Base-by-base conservation (phyloP, 768 basidiomycete species). In the Boletus subcaerulescens region DNA sequence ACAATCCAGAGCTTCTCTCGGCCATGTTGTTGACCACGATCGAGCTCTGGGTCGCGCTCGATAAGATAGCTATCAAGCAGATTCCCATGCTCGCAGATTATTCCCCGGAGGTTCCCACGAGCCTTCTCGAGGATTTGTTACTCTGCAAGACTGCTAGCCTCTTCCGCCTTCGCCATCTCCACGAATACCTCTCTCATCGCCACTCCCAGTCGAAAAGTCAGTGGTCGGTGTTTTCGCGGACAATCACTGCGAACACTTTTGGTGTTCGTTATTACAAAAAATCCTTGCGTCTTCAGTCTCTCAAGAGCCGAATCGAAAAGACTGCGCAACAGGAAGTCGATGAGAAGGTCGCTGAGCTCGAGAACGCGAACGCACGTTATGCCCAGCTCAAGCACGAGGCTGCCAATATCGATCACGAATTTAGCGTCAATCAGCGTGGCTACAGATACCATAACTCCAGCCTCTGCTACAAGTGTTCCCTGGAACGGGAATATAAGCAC, bases 1-100 rank as follows among this genome's bases (percentile, higher is more conserved):
- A 57, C 12, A 76, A 71, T 33, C 73, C 77, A 3, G 77, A 80
- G 46, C 59, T 68, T 29, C 38, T 67, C 7, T 80, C 79, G 0
- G 50, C 74, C 3, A 77, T 82, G 72, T 56, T 82, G 40, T 61
- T 83, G 44, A 69, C 67, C 1, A 52, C 46, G 11, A 24, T 69
- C 10, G 75, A 80, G 32, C 68, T 75, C 29, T 75, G 74, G 75
- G 52, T 72, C 11, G 75, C 68, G 0, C 53, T 76, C 6, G 75
- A 75, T 50, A 67, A 56, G 10, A 31, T 69, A 9, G 56, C 55
- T 0, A 46, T 65, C 26, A 36, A 24, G 11, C 48, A 57, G 17
- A 66, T 57, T 17, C 66, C 73, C 3, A 52, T 75, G 10, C 52
- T 75, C 3, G 48, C 36, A 0, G 58, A 73, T 1, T 75, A 70